Conservation (phyloP, 306 rosid genomes). For the Pyrus pyrifolia region DNA sequence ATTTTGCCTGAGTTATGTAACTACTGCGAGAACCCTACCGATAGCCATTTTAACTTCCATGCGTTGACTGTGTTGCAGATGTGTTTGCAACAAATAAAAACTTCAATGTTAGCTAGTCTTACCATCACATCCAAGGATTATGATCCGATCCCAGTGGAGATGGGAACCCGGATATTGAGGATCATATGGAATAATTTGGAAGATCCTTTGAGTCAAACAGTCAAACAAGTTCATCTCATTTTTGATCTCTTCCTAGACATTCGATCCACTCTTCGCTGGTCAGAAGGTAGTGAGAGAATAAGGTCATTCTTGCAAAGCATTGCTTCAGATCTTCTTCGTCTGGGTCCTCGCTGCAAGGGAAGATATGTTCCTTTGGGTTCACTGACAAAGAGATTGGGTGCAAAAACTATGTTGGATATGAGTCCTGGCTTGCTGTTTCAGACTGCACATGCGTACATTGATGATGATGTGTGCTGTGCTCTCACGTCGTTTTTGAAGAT, state of each 20-base stretch:
- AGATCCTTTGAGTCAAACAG: conserved; percentile 94
- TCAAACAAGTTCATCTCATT: conserved; percentile 86
- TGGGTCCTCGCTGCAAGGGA: conserved; percentile 90
- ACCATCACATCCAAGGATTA: conserved; percentile 31
- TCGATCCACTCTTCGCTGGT: conserved; percentile 67
- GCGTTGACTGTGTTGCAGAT: conserved; percentile 92
- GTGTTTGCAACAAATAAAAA: conserved; percentile 88
- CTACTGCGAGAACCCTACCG: conserved; percentile 78
- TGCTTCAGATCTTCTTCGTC: conserved; percentile 62
- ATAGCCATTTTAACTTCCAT: conserved; percentile 90
- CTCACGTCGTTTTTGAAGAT: conserved; percentile 81
- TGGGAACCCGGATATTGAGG: conserved; percentile 68
- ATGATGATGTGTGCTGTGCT: conserved; percentile 94
- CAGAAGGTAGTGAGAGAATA: conserved; percentile 60
- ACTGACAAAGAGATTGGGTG: conserved; percentile 84
- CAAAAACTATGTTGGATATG: conserved; percentile 63
- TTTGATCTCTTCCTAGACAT: conserved; percentile 88
- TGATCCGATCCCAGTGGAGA: conserved; percentile 74
- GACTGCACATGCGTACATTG: conserved; percentile 63
- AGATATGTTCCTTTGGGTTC: conserved; percentile 88
- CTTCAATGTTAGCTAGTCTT: conserved; percentile 53
- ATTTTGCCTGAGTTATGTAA: conserved; percentile 86
- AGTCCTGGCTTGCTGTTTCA: conserved; percentile 54
- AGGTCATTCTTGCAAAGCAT: conserved; percentile 57
- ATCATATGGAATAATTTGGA: conserved; percentile 92